These are phyloP conservation scores for Hygrophorus russula DNA, from an alignment of 768 basidiomycete species.

Conservation along the genomic window DNA sequence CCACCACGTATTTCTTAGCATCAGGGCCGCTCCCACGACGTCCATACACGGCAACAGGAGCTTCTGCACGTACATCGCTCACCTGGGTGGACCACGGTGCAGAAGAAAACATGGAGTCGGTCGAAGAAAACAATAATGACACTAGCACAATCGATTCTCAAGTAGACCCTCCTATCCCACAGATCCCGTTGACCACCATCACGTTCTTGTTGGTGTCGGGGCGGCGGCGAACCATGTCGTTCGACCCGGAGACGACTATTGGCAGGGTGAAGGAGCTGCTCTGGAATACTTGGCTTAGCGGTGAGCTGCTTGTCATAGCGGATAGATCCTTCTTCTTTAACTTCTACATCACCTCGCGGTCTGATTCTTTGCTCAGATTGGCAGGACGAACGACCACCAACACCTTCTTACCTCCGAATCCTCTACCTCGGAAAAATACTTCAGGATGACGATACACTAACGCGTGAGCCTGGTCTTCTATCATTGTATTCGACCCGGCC, in stretches of 20 bases:
- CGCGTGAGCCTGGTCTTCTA: constrained; percentile 31
- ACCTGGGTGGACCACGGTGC: too few relatives aligned
- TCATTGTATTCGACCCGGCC: neutral
- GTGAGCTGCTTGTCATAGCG: constrained; percentile 38
- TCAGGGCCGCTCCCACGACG: too few relatives aligned
- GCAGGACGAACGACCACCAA: constrained; percentile 70
- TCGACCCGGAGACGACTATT: constrained; percentile 64
- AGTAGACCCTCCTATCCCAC: constrained; percentile 21
- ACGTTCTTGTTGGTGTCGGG: constrained; percentile 71
- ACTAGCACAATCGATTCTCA: too few relatives aligned
- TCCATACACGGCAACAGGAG: too few relatives aligned
- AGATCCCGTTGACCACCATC: constrained; percentile 50
- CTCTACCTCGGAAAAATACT: constrained; percentile 70
- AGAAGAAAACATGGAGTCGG: too few relatives aligned
- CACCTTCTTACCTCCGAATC: constrained; percentile 66
- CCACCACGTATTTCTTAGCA: too few relatives aligned
- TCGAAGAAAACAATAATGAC: too few relatives aligned
- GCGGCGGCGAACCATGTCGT: constrained; percentile 54
- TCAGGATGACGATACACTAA: constrained; percentile 74
- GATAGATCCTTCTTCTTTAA: neutral
- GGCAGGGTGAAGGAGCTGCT: constrained; percentile 75
- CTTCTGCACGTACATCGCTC: too few relatives aligned
- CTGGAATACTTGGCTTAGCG: constrained; percentile 75
- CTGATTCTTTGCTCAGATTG: constrained; percentile 35
- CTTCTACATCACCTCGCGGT: neutral